Conservation (phyloP, 1,139 yeast species). For the Nakaseomyces kungkrabaensis region DNA sequence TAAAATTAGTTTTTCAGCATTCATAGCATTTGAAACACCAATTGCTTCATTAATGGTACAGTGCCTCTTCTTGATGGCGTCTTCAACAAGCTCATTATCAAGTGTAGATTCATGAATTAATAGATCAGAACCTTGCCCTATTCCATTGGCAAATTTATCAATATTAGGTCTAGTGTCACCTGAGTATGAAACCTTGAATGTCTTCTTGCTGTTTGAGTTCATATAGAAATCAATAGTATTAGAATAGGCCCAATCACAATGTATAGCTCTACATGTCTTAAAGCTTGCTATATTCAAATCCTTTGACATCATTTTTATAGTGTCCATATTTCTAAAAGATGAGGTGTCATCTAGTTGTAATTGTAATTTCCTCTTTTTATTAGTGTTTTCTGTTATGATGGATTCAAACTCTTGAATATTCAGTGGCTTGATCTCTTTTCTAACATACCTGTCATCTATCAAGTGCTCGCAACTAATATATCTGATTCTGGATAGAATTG, state of each 20-base stretch:
- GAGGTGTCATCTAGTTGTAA: constrained; percentile 23
- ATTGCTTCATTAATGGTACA: constrained; percentile 89
- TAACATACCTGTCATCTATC: constrained; percentile 26
- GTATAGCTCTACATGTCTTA: constrained; percentile 65
- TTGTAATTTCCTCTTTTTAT: constrained; percentile 28
- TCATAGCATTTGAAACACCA: constrained; percentile 58
- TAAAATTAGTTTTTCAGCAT: constrained; percentile 57
- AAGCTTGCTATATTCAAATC: constrained; percentile 32
- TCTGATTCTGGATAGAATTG: constrained; percentile 37
- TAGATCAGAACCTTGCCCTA: constrained; percentile 64
- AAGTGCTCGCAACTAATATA: constrained; percentile 66
- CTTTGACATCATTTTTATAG: constrained; percentile 22
- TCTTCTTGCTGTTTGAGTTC: constrained; percentile 18
- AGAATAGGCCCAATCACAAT: constrained; percentile 79
- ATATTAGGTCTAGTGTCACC: constrained; percentile 90
- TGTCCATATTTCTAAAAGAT: constrained; percentile 15
- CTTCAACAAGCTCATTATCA: constrained; percentile 69
- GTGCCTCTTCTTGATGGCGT: constrained; percentile 75
- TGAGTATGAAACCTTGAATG: constrained; percentile 72
- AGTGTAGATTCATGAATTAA: constrained; percentile 89
- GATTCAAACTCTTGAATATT: constrained; percentile 20
- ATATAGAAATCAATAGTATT: constrained; percentile 44
- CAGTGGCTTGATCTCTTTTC: constrained; percentile 26
- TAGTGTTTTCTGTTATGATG: constrained; percentile 4
- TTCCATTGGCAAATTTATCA: constrained; percentile 42